A percentile compares a stretch with the other conserved stretches of the same genome.
Conservation (phyloP, 331 rosid species). For the Prunus yedoensis region DNA sequence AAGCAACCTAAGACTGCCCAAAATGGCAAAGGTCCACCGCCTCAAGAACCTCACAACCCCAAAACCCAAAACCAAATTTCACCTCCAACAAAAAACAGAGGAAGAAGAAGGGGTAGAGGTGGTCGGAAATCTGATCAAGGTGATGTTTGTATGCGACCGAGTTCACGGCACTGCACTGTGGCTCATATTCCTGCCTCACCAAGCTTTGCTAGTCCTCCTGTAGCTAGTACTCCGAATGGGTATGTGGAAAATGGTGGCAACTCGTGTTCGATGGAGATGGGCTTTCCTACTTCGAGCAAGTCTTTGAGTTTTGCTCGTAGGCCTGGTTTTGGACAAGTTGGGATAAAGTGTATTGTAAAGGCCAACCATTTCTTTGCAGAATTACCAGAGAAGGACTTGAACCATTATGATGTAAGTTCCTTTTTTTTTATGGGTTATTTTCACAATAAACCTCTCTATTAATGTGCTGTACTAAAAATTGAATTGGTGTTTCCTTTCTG, state of each 20-base stretch:
- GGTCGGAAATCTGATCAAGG: too few relatives aligned
- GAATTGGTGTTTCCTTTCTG: slow-evolving; percentile 6
- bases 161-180: slow-evolving; percentile 68
- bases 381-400: slow-evolving; percentile 96
- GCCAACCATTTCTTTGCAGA: slow-evolving; percentile 98
- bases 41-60: slow-evolving; percentile 41
- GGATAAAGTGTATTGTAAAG: slow-evolving; percentile 87
- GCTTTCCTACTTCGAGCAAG: slow-evolving; percentile 83
- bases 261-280: slow-evolving; percentile 53
- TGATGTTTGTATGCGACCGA: too few relatives aligned
- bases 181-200: slow-evolving; percentile 38
- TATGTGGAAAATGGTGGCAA: slow-evolving; percentile 46
- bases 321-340: slow-evolving; percentile 91
- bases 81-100: too few relatives aligned
- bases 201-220: slow-evolving; percentile 23
- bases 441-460: slow-evolving; percentile 5
- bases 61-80: slow-evolving; percentile 58
- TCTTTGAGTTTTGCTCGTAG: slow-evolving; percentile 75
- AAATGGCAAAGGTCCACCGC: slow-evolving; percentile 79
- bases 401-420: slow-evolving; percentile 89
- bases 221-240: slow-evolving; percentile 34
- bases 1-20: slow-evolving; percentile 65
- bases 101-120: too few relatives aligned
- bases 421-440: slow-evolving; percentile 21
- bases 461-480: slow-evolving; percentile 5